Percentiles rank a stretch among this genome's conserved stretches.
Evolutionary conservation across 306 rosid species (phyloP).

Genomic region (Lathyrus aphaca): DNA sequence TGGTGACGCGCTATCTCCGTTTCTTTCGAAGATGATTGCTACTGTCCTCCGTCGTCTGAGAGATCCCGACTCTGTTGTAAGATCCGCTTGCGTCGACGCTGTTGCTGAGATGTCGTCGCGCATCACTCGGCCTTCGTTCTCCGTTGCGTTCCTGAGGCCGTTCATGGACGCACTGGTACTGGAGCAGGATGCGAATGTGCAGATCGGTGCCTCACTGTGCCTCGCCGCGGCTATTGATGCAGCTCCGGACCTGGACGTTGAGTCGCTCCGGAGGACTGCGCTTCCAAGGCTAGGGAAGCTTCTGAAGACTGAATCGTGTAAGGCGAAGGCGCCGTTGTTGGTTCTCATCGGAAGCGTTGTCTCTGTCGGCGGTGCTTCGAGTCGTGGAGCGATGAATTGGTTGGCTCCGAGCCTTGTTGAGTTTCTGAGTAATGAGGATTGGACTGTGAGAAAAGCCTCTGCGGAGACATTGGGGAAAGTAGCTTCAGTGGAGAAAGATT

Average conservation of each 20-base stretch:
- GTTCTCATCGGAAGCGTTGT: conserved; percentile 73
- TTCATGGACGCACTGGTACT: conserved; percentile 72
- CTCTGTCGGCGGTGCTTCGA: conserved; percentile 77
- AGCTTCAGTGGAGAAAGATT: conserved; percentile 64
- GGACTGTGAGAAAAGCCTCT: conserved; percentile 92
- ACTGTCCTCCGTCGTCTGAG: conserved; percentile 85
- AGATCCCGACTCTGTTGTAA: conserved; percentile 76
- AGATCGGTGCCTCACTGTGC: conserved; percentile 96
- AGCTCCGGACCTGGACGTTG: conserved; percentile 69
- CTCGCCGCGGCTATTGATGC: conserved; percentile 88
- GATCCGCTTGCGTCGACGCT: conserved; percentile 86
- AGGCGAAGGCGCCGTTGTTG: conserved; percentile 78
- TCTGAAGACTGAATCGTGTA: conserved; percentile 72
- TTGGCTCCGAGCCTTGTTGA: conserved; percentile 74
- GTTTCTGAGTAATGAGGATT: conserved; percentile 76
- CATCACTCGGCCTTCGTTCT: conserved; percentile 73
- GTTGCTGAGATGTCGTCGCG: conserved; percentile 73
- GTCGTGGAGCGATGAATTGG: conserved; percentile 71
- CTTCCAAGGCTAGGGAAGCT: conserved; percentile 78
- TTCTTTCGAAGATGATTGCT: conserved; percentile 75
- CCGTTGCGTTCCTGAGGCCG: conserved; percentile 69
- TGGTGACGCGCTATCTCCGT: conserved; percentile 77
- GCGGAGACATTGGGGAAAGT: conserved; percentile 82
- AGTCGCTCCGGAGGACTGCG: conserved; percentile 53
- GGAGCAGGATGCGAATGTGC: conserved; percentile 82